phyloP scores from a whole-genome alignment of 1,284 basidiomycete species.

The Fereydounia khargensis region DNA sequence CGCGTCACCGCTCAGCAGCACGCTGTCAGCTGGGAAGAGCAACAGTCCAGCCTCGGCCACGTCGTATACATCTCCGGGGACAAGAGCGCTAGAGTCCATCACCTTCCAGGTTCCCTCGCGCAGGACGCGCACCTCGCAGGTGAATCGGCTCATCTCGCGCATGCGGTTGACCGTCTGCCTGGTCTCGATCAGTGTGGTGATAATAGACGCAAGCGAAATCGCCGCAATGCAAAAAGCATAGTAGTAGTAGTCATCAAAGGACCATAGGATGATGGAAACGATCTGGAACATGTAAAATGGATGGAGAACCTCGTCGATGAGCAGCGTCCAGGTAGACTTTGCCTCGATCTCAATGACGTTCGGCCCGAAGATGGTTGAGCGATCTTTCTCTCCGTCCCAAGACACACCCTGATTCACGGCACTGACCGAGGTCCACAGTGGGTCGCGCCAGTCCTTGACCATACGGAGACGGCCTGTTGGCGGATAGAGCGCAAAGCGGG shows the following conservation, averaged over 20 bases:
- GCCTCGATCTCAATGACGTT: conserved; percentile 90
- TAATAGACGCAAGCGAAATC: conserved; percentile 82
- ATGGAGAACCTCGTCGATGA: conserved; percentile 69
- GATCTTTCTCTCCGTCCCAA: conserved; percentile 46
- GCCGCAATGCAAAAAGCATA: conserved; percentile 96
- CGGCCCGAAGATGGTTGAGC: conserved; percentile 70
- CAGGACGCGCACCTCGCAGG: conserved; percentile 74
- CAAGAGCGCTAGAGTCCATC: conserved; percentile 74
- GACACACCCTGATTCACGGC: conserved; percentile 39
- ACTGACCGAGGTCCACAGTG: conserved; percentile 68
- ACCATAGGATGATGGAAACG: conserved; percentile 91
- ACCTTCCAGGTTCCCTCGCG: conserved; percentile 63
- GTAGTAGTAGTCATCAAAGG: conserved; percentile 83
- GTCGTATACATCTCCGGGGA: conserved; percentile 91
- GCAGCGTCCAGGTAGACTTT: conserved; percentile 75
- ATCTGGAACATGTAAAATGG: conserved; percentile 80
- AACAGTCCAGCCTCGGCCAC: conserved; percentile 73
- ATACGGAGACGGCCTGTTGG: conserved; percentile 78
- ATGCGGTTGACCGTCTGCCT: conserved; percentile 82
- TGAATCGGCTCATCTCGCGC: conserved; percentile 93
- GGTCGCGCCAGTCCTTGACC: conserved; percentile 87
- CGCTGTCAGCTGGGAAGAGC: conserved; percentile 84
- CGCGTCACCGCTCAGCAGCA: conserved; percentile 89
- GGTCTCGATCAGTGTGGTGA: conserved; percentile 86
- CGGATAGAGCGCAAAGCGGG: conserved; percentile 83